Percentiles rank a stretch among this genome's conserved stretches.
Evolutionary conservation across 2,329 filamentous ascomycete genomes (phyloP).

Genomic region (Diplodia mutila): DNA sequence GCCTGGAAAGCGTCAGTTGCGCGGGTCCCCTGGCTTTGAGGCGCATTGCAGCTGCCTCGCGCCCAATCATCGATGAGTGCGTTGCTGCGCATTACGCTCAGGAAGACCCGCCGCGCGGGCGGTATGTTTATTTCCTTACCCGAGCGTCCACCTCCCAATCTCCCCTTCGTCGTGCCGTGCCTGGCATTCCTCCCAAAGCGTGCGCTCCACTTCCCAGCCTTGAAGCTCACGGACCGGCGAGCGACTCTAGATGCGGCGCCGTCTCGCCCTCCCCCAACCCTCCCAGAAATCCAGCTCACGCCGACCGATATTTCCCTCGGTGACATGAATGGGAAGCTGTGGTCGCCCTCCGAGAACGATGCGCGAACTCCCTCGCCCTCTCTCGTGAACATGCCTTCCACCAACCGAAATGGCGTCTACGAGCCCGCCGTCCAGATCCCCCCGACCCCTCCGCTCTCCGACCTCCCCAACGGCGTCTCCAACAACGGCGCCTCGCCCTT

Average conservation of each 20-base stretch:
- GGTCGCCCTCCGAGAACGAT: slow-evolving; percentile 21
- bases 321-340: slow-evolving; percentile 23
- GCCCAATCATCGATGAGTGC: slow-evolving; percentile 11
- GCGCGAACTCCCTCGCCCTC: slow-evolving; percentile 18
- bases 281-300: slow-evolving; percentile 15
- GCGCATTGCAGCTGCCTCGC: slow-evolving; percentile 11
- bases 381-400: slow-evolving; percentile 22
- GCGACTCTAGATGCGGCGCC: slow-evolving; percentile 25
- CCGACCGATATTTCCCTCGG: slow-evolving; percentile 21
- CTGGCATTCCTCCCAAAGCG: slow-evolving; percentile 22
- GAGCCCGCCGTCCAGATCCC: slow-evolving; percentile 13
- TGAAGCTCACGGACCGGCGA: slow-evolving; percentile 11
- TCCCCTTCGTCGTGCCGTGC: slow-evolving; percentile 19
- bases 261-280: slow-evolving; percentile 21
- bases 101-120: slow-evolving; percentile 13
- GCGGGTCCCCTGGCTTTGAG: slow-evolving; percentile 15
- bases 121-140: slow-evolving; percentile 26
- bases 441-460: slow-evolving; percentile 18
- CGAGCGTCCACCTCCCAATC: slow-evolving; percentile 22
- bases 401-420: slow-evolving; percentile 24
- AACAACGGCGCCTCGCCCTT: slow-evolving; percentile 16
- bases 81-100: slow-evolving; percentile 22
- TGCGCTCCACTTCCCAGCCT: slow-evolving; percentile 8
- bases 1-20: background rate
- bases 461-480: slow-evolving; percentile 17